These are phyloP conservation scores for Zopfochytrium polystomum DNA, from an alignment of 371 early-diverging fungal genomes.

Conservation along the genomic window DNA sequence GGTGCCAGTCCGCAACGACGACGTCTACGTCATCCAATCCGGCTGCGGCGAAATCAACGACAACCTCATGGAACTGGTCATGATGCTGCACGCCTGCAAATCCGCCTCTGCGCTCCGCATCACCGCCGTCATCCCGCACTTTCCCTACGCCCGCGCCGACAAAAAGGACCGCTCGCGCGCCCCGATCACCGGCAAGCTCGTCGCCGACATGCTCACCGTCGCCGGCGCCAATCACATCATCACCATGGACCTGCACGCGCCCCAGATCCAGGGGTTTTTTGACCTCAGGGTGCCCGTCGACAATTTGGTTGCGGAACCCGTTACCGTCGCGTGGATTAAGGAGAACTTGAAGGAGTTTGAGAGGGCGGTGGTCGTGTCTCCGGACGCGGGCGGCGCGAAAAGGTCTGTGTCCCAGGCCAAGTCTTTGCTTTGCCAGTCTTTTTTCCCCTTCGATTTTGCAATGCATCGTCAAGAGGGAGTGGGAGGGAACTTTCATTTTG, in stretches of 20 bases:
- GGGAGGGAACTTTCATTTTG: background rate
- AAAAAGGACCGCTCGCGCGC: slow-evolving; percentile 92
- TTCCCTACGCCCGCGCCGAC: slow-evolving; percentile 92
- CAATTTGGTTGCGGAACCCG: slow-evolving; percentile 92
- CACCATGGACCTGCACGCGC: too few relatives aligned
- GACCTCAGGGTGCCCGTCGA: slow-evolving; percentile 88
- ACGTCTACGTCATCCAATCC: too few relatives aligned
- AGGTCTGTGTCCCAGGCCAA: too few relatives aligned
- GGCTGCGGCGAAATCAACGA: too few relatives aligned
- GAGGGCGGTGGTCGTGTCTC: too few relatives aligned
- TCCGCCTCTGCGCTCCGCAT: slow-evolving; percentile 81
- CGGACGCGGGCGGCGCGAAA: too few relatives aligned
- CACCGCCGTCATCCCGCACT: slow-evolving; percentile 74
- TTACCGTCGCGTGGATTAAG: too few relatives aligned
- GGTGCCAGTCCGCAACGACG: slow-evolving; percentile 41
- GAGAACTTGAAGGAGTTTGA: too few relatives aligned
- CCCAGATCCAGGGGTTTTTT: slow-evolving; percentile 98
- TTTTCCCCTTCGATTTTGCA: too few relatives aligned
- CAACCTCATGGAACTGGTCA: slow-evolving; percentile 89
- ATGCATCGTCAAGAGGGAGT: slow-evolving; percentile 89
- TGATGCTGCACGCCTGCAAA: slow-evolving; percentile 91
- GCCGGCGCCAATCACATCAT: slow-evolving; percentile 95
- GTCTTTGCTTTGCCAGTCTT: too few relatives aligned
- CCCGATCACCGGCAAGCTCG: slow-evolving; percentile 91
- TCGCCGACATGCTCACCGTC: slow-evolving; percentile 89